Evolutionary conservation across 169 alveolate genomes (phyloP), one percentile per base, ranked within the genome.

Genomic region (Plasmodium inui): DNA sequence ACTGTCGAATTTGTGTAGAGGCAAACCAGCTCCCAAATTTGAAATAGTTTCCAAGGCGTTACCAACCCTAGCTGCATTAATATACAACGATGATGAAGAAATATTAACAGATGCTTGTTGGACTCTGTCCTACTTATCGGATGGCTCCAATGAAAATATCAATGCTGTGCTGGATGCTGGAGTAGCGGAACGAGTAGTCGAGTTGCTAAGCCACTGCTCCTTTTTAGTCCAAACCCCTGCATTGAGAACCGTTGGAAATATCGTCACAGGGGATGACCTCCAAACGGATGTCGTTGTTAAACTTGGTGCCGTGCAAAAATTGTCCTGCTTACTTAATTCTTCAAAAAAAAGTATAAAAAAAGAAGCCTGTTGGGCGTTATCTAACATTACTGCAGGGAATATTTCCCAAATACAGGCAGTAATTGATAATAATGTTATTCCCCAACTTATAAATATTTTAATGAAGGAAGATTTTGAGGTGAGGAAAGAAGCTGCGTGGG

Each of bases 401-500:
- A 95, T 98, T 70, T 98, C 97, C 26, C 99, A 98, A 95, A 96
- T 98, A 46, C 99, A 98, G 94, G 97, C 97, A 84, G 96, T 98
- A 79, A 79, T 98, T 26, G 97, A 97, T 50, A 94, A 95, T 74
- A 98, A 97, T 39, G 92, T 97, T 41, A 95, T 98, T 9, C 98
- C 97, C 10, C 97, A 97, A 46, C 96, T 98, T 67, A 93, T 98
- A 74, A 96, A 98, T 84, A 85, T 97, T 55, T 95, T 97, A 96
- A 70, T 96, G 70, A 97, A 97, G 37, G 99, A 98, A 82, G 99
- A 98, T 85, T 96, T 96, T 84, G 99, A 98, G 78, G 98, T 99
- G 44, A 97, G 98, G 96, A 98, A 98, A 96, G 99, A 99, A 97
- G 99, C 99, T 26, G 99, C 99, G 37, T 99, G 99, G 99, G 99